These are phyloP conservation scores for Vaccinium corymbosum DNA, from an alignment of 148 eudicot genomes.

Conservation along the genomic window DNA sequence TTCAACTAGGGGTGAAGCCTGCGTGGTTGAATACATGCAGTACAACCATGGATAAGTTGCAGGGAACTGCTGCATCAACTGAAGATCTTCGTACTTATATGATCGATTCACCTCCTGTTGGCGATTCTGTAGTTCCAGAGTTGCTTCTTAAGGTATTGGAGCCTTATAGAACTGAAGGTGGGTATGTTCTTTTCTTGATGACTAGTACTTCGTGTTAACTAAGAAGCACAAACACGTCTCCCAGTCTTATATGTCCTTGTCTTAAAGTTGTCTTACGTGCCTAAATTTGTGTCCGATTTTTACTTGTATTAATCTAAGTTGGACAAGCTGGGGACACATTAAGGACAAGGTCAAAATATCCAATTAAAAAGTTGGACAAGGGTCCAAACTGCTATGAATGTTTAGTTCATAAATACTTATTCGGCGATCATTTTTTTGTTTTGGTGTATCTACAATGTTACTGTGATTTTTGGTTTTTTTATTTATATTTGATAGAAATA, in stretches of 20 bases:
- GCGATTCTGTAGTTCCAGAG: constrained; percentile 93
- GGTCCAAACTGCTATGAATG: background rate
- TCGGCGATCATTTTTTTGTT: background rate
- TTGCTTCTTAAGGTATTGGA: constrained; percentile 96
- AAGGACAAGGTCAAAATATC: background rate
- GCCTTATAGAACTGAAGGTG: constrained; percentile 94
- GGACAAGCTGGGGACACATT: background rate
- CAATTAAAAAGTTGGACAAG: background rate
- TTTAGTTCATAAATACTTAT: background rate
- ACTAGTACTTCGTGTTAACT: constrained; percentile 6
- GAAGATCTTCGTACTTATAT: constrained; percentile 90
- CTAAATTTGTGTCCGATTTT: background rate
- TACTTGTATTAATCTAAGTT: background rate
- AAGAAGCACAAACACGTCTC: background rate
- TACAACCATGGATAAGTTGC: constrained; percentile 42
- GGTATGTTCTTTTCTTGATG: constrained; percentile 13
- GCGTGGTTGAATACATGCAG: constrained; percentile 75
- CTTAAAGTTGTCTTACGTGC: background rate
- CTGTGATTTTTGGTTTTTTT: background rate
- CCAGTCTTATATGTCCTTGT: background rate
- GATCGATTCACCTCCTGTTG: constrained; percentile 62
- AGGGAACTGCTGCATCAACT: constrained; percentile 47
- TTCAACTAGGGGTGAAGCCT: constrained; percentile 92
- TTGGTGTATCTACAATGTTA: background rate
- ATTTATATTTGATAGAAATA: background rate